Percentiles rank a stretch among this genome's conserved stretches.
These are phyloP conservation scores for Conoideocrella luteorostrata DNA, from an alignment of 2,329 filamentous ascomycete genomes.

Conservation along the genomic window DNA sequence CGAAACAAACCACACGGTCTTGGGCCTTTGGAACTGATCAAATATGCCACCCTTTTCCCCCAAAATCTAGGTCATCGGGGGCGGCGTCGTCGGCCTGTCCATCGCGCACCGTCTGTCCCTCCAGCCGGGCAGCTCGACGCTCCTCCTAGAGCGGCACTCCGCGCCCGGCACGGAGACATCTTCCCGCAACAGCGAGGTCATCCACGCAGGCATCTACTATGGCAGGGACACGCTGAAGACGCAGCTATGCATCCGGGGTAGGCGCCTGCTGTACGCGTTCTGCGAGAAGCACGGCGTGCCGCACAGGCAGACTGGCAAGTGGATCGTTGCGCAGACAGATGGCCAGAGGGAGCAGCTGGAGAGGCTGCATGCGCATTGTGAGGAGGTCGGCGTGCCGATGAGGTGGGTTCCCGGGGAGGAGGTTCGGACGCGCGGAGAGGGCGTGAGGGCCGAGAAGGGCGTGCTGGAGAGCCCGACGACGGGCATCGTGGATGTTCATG, in stretches of 20 bases:
- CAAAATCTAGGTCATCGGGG: constrained; percentile 44
- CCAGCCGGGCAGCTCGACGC: constrained; percentile 54
- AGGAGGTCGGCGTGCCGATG: constrained; percentile 54
- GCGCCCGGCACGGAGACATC: constrained; percentile 79
- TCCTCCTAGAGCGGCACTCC: constrained; percentile 75
- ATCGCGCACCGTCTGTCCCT: constrained; percentile 68
- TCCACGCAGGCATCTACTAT: constrained; percentile 94
- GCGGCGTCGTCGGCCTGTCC: constrained; percentile 69
- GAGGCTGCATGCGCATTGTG: constrained; percentile 40
- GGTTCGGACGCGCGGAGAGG: constrained; percentile 61
- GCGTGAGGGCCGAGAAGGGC: constrained; percentile 63
- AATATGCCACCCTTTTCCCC: too few species aligned
- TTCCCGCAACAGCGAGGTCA: constrained; percentile 89
- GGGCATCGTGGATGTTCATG: constrained; percentile 85
- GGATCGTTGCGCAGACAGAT: constrained; percentile 83
- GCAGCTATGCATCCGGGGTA: constrained; percentile 71
- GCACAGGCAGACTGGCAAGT: constrained; percentile 76
- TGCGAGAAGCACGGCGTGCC: constrained; percentile 63
- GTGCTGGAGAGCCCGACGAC: constrained; percentile 81
- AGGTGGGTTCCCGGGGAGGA: constrained; percentile 61
- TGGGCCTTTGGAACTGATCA: too few species aligned
- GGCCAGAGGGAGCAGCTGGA: constrained; percentile 60
- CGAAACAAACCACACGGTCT: too few species aligned
- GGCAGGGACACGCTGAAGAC: constrained; percentile 72
- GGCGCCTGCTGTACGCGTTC: constrained; percentile 69